These are phyloP conservation scores for Mucor plumbeus DNA, from an alignment of 371 early-diverging fungal genomes.

Conservation along the genomic window DNA sequence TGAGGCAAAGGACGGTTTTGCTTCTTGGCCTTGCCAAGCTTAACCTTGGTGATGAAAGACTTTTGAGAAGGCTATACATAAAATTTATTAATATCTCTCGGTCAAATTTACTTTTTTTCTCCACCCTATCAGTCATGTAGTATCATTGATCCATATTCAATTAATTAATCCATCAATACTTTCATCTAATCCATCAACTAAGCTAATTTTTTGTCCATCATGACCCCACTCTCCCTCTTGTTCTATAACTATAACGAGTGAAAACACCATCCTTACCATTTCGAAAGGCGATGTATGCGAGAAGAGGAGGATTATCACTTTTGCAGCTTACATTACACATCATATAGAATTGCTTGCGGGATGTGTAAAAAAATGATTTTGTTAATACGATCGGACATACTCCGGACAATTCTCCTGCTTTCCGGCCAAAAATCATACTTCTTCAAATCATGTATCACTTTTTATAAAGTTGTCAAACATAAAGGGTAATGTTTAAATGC, in stretches of 20 bases:
- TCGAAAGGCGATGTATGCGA: slow-evolving; percentile 28
- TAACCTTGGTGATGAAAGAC: slow-evolving; percentile 96
- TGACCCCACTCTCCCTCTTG: not conserved
- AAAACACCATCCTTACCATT: slow-evolving; percentile 12
- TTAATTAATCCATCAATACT: not conserved
- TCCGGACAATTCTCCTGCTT: not conserved
- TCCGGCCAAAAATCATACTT: too few relatives aligned
- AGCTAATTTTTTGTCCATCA: not conserved
- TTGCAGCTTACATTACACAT: slow-evolving; percentile 13
- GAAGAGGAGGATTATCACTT: slow-evolving; percentile 13
- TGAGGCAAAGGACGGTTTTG: slow-evolving; percentile 98
- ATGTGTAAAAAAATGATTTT: not conserved
- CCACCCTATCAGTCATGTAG: too few relatives aligned
- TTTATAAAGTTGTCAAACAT: too few relatives aligned
- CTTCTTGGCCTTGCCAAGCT: slow-evolving; percentile 97
- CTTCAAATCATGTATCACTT: too few relatives aligned
- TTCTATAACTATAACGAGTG: not conserved
- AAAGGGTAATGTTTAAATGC: too few relatives aligned
- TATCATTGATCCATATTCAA: not conserved
- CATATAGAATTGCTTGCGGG: slow-evolving; percentile 6
- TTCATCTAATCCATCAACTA: not conserved
- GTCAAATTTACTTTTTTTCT: too few relatives aligned
- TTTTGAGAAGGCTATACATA: slow-evolving; percentile 86
- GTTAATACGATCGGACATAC: not conserved
- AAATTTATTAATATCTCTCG: slow-evolving; percentile 4